Percentiles rank a stretch among this genome's conserved stretches.
phyloP scores from a whole-genome alignment of 2,329 filamentous ascomycete species.

The Scolecobasidium constrictum region DNA sequence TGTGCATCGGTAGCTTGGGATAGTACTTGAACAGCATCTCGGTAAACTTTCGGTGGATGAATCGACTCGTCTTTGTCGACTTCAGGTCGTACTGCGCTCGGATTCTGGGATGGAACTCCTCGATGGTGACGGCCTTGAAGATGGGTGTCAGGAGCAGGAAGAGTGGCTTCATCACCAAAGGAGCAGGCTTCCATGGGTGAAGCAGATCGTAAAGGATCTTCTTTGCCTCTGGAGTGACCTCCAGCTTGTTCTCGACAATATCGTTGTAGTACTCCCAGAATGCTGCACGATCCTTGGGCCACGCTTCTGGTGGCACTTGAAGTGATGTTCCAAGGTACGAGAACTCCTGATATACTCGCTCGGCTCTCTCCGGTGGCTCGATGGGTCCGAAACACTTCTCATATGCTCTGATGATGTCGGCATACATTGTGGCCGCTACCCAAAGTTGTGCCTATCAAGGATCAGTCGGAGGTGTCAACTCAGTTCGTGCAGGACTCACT shows the following conservation, averaged over 20 bases:
- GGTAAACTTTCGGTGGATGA: neutral
- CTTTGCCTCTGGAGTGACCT: neutral
- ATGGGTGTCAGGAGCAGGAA: neutral
- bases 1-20: neutral
- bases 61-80: neutral
- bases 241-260: slow-evolving; percentile 1
- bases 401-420: slow-evolving; percentile 10
- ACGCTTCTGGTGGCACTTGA: slow-evolving; percentile 12
- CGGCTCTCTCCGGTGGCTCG: slow-evolving; percentile 6
- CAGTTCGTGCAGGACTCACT: too few species aligned
- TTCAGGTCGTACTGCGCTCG: neutral
- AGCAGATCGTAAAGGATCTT: neutral
- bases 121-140: neutral
- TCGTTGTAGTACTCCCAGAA: slow-evolving; percentile 1
- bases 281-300: slow-evolving; percentile 10
- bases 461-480: slow-evolving; percentile 4
- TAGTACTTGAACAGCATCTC: neutral
- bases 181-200: neutral
- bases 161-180: neutral
- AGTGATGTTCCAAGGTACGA: slow-evolving; percentile 12
- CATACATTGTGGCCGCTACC: slow-evolving; percentile 13
- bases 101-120: neutral
- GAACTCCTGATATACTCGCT: slow-evolving; percentile 12
- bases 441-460: slow-evolving; percentile 10
- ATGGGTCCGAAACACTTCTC: slow-evolving; percentile 11